These are phyloP conservation scores for Dentipellis fragilis DNA, from an alignment of 768 basidiomycete species.

Conservation along the genomic window DNA sequence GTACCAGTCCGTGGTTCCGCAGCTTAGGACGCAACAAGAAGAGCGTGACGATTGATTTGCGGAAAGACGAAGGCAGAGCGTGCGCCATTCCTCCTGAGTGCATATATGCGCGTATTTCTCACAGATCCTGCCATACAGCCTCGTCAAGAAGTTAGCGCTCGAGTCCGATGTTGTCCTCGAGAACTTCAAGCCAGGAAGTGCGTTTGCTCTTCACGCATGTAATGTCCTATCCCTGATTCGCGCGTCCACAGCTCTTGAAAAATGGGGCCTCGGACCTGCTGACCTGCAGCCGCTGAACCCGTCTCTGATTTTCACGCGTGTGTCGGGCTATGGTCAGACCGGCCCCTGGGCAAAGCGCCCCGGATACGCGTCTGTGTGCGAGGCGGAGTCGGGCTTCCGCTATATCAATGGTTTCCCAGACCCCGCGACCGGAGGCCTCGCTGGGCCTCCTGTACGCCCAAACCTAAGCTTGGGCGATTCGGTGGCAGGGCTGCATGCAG, in stretches of 20 bases:
- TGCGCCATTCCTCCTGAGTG: slow-evolving; percentile 16
- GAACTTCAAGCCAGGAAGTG: slow-evolving; percentile 71
- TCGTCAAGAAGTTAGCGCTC: slow-evolving; percentile 50
- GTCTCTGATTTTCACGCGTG: slow-evolving; percentile 82
- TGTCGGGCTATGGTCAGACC: slow-evolving; percentile 68
- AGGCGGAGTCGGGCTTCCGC: slow-evolving; percentile 66
- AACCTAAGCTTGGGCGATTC: slow-evolving; percentile 69
- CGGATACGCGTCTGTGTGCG: slow-evolving; percentile 67
- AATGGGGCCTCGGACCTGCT: slow-evolving; percentile 53
- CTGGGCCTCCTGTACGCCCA: slow-evolving; percentile 56
- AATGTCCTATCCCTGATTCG: not conserved
- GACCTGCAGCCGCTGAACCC: slow-evolving; percentile 67
- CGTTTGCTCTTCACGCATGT: slow-evolving; percentile 15
- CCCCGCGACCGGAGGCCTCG: slow-evolving; percentile 37
- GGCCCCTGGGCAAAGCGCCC: slow-evolving; percentile 65
- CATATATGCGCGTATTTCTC: not conserved
- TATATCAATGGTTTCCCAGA: slow-evolving; percentile 63
- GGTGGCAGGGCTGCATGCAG: slow-evolving; percentile 61
- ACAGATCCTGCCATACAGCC: slow-evolving; percentile 23
- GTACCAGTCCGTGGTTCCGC: slow-evolving; percentile 66
- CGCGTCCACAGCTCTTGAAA: slow-evolving; percentile 44
- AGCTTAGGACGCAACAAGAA: slow-evolving; percentile 68
- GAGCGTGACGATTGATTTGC: slow-evolving; percentile 58
- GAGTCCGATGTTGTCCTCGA: slow-evolving; percentile 60
- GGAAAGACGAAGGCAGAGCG: slow-evolving; percentile 45